phyloP scores from a whole-genome alignment of 2,329 filamentous ascomycete genomes.

The Clarireedia paspali region DNA sequence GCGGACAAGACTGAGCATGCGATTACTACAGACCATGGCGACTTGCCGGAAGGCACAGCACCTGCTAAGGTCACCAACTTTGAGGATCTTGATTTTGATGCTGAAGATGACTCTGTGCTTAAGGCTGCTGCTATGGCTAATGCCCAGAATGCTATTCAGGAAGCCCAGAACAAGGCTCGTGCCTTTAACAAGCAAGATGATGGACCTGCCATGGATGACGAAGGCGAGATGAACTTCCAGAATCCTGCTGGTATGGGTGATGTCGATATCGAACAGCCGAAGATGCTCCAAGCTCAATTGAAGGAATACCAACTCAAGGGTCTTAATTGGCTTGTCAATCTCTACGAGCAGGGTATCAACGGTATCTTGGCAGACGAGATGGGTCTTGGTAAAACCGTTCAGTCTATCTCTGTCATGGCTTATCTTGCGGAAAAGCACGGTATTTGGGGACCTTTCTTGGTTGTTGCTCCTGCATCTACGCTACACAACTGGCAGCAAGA shows the following conservation, averaged over 20 bases:
- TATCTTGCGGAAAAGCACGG: conserved; percentile 96
- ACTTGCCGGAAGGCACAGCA: conserved; percentile 46
- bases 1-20: conserved; percentile 36
- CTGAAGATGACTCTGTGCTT: conserved; percentile 78
- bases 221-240: conserved; percentile 99
- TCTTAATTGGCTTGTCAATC: conserved; percentile 97
- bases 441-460: conserved; percentile 95
- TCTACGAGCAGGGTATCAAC: conserved; percentile 99
- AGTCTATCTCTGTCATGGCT: conserved; percentile 98
- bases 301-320: conserved; percentile 99
- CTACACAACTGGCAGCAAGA: conserved; percentile 99
- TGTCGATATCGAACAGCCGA: conserved; percentile 89
- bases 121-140: conserved; percentile 86
- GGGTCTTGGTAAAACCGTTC: conserved; percentile 98
- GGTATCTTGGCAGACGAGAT: conserved; percentile 98
- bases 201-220: conserved; percentile 68
- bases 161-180: conserved; percentile 86
- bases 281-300: conserved; percentile 84
- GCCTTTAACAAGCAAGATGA: conserved; percentile 75
- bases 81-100: conserved; percentile 91
- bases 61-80: conserved; percentile 81
- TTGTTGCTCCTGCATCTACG: conserved; percentile 92
- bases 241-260: conserved; percentile 93
- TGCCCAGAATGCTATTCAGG: conserved; percentile 89
- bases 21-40: conserved; percentile 25